These are phyloP conservation scores for Capronia americana DNA, from an alignment of 2,329 filamentous ascomycete species.

Conservation along the genomic window DNA sequence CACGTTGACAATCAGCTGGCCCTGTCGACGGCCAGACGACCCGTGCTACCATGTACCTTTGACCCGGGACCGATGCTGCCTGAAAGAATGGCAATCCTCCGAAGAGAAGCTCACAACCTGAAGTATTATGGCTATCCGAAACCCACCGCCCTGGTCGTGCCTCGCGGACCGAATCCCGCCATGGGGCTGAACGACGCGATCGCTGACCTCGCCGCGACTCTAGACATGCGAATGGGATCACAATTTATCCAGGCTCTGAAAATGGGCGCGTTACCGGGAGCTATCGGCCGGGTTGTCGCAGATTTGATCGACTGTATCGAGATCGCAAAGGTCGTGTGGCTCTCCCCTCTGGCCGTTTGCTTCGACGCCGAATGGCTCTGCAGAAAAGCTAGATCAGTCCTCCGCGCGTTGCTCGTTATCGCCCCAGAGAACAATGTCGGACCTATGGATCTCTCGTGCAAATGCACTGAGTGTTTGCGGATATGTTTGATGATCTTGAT, in stretches of 20 bases:
- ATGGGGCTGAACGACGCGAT: constrained; percentile 33
- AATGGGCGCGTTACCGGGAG: constrained; percentile 23
- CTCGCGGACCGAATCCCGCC: constrained; percentile 16
- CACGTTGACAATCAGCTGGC: constrained; percentile 37
- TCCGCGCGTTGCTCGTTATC: constrained; percentile 29
- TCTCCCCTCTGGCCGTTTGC: constrained; percentile 35
- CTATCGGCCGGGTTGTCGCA: constrained; percentile 22
- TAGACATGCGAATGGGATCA: constrained; percentile 36
- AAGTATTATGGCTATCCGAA: constrained; percentile 24
- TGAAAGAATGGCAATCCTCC: constrained; percentile 32
- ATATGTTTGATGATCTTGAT: constrained; percentile 33
- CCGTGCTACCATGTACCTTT: constrained; percentile 29
- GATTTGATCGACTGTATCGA: constrained; percentile 36
- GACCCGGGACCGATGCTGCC: constrained; percentile 37
- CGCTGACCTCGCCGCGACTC: constrained; percentile 28
- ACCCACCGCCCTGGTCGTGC: constrained; percentile 21
- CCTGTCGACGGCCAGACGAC: constrained; percentile 28
- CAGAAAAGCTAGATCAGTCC: constrained; percentile 33
- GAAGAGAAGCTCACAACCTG: constrained; percentile 29
- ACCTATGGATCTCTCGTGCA: constrained; percentile 23
- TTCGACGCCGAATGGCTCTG: constrained; percentile 38
- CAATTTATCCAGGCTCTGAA: constrained; percentile 24
- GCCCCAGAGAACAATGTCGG: constrained; percentile 30
- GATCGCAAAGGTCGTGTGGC: constrained; percentile 38
- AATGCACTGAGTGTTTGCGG: constrained; percentile 28